A percentile compares a stretch with the other conserved stretches of the same genome.
phyloP scores from a whole-genome alignment of 2,329 filamentous ascomycete species.

The Penicillium glabrum region DNA sequence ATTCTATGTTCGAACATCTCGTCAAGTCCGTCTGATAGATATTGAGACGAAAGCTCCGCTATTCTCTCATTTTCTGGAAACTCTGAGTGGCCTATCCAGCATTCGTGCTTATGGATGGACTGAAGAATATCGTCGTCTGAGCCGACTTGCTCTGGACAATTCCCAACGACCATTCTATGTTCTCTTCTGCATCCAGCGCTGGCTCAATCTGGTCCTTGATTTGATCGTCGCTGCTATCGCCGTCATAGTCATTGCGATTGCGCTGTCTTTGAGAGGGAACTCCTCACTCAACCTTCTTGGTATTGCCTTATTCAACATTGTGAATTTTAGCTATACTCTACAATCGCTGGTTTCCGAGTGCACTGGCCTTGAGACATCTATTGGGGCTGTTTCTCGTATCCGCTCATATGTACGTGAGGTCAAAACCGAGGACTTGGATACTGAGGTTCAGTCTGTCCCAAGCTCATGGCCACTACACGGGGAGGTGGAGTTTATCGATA shows the following conservation, averaged over 20 bases:
- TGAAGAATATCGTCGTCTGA: slow-evolving; percentile 39
- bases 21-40: slow-evolving; percentile 47
- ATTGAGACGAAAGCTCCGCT: slow-evolving; percentile 39
- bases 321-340: slow-evolving; percentile 21
- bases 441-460: not conserved
- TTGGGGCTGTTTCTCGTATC: slow-evolving; percentile 34
- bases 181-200: slow-evolving; percentile 47
- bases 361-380: slow-evolving; percentile 21
- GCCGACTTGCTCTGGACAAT: slow-evolving; percentile 37
- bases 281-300: slow-evolving; percentile 13
- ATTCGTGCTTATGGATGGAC: slow-evolving; percentile 55
- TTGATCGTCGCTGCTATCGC: slow-evolving; percentile 25
- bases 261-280: slow-evolving; percentile 16
- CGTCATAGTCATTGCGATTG: slow-evolving; percentile 20
- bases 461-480: slow-evolving; percentile 38
- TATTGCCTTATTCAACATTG: slow-evolving; percentile 23
- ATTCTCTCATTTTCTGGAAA: slow-evolving; percentile 55
- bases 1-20: slow-evolving; percentile 51
- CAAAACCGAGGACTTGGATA: slow-evolving; percentile 37
- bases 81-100: slow-evolving; percentile 48
- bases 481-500: slow-evolving; percentile 35
- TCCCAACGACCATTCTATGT: slow-evolving; percentile 48
- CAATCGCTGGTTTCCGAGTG: slow-evolving; percentile 16
- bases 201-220: slow-evolving; percentile 30
- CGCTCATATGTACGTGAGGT: slow-evolving; percentile 47